A percentile compares a stretch with the other conserved stretches of the same genome.
Evolutionary conservation across 2,329 filamentous ascomycete species (phyloP).

Genomic region (Graphiopsis chlorocephala): DNA sequence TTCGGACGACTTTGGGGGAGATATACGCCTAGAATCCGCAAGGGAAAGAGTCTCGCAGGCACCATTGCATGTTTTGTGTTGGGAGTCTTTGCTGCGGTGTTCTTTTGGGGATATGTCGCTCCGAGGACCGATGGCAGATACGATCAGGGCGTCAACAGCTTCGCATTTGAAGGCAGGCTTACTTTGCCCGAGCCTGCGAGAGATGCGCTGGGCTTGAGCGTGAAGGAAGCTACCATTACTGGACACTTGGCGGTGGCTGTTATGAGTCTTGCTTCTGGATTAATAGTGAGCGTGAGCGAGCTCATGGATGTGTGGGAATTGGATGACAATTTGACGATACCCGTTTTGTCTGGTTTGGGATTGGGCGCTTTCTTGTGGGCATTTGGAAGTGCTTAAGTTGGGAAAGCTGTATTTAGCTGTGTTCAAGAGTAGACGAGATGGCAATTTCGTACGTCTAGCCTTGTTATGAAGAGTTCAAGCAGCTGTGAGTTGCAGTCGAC

Average conservation of each 20-base stretch:
- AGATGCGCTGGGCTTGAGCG: slow-evolving; percentile 59
- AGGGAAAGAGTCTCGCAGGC: slow-evolving; percentile 88
- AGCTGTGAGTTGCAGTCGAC: neutral
- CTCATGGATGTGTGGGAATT: slow-evolving; percentile 87
- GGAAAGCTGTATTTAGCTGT: neutral
- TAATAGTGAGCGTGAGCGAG: slow-evolving; percentile 85
- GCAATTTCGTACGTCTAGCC: neutral
- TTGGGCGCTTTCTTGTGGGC: slow-evolving; percentile 89
- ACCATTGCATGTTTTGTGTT: slow-evolving; percentile 79
- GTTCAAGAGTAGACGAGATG: neutral
- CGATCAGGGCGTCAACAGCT: slow-evolving; percentile 53
- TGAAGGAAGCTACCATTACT: slow-evolving; percentile 59
- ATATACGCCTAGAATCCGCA: slow-evolving; percentile 80
- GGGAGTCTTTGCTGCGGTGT: slow-evolving; percentile 75
- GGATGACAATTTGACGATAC: slow-evolving; percentile 98
- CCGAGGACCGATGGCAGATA: slow-evolving; percentile 46
- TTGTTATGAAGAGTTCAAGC: neutral
- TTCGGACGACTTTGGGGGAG: slow-evolving; percentile 86
- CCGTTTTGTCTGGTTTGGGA: slow-evolving; percentile 80
- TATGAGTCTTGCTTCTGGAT: slow-evolving; percentile 83
- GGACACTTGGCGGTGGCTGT: slow-evolving; percentile 72
- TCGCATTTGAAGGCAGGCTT: slow-evolving; percentile 78
- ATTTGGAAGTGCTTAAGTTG: slow-evolving; percentile 55
- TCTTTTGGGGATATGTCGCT: slow-evolving; percentile 86
- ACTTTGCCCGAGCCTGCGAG: slow-evolving; percentile 63